phyloP scores from a whole-genome alignment of 306 rosid species.

The Clitoria ternatea region DNA sequence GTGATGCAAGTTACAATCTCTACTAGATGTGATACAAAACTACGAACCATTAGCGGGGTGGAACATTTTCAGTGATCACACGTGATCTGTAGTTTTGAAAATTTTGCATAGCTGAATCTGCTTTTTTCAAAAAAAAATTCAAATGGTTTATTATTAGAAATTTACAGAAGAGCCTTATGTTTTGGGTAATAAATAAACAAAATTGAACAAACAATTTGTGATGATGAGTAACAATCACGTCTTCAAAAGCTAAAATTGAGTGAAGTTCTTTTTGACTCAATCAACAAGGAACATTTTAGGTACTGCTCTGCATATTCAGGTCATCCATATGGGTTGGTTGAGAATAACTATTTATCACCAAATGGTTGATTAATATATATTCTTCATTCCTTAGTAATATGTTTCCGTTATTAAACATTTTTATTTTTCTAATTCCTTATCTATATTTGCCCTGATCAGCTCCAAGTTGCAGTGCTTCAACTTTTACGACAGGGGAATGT shows the following conservation, averaged over 20 bases:
- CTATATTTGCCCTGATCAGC: conserved; percentile 12
- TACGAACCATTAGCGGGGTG: background rate
- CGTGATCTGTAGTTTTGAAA: too few species aligned
- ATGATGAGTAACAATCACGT: background rate
- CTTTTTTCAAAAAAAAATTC: background rate
- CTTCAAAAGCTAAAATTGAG: background rate
- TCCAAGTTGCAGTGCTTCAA: conserved; percentile 45
- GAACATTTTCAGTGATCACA: background rate
- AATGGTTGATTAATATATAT: background rate
- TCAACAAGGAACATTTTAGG: background rate
- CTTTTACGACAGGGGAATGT: conserved; percentile 48
- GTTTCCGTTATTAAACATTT: background rate
- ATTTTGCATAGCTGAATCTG: background rate
- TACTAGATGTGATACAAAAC: background rate
- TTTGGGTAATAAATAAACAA: background rate
- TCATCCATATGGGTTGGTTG: background rate
- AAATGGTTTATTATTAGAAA: background rate
- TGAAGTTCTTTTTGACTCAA: background rate
- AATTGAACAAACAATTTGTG: background rate
- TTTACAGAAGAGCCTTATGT: background rate
- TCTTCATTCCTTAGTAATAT: background rate
- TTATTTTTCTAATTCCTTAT: conserved; percentile 26
- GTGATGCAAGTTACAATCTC: background rate
- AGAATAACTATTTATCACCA: background rate
- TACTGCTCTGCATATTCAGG: background rate